Evolutionary conservation across 2,329 filamentous ascomycete genomes (phyloP).

Genomic region (Ascochyta viciae-villosae): DNA sequence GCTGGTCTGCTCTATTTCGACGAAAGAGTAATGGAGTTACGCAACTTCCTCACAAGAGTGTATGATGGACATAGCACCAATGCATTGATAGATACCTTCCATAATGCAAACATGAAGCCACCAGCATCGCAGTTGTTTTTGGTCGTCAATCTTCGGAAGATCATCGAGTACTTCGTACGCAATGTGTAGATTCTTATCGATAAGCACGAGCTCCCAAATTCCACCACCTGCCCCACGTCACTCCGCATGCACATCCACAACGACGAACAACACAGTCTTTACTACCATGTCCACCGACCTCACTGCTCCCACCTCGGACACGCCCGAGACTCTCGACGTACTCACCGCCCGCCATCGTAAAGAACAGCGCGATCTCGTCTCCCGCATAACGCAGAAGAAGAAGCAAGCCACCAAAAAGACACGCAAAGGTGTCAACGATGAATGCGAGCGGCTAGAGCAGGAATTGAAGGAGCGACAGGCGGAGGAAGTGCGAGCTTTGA

Average conservation of each 20-base stretch:
- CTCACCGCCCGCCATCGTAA: conserved; percentile 82
- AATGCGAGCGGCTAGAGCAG: conserved; percentile 65
- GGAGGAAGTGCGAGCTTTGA: conserved; percentile 56
- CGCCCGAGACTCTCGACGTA: conserved; percentile 67
- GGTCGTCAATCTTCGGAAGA: too few species aligned
- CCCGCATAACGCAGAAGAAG: conserved; percentile 90
- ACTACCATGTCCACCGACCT: conserved; percentile 11
- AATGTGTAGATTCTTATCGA: background rate
- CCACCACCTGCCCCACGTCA: background rate
- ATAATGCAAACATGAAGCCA: too few species aligned
- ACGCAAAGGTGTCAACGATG: conserved; percentile 66
- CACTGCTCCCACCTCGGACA: conserved; percentile 23
- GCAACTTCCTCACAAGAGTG: background rate
- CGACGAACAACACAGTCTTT: conserved; percentile 8
- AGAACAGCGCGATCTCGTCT: conserved; percentile 86
- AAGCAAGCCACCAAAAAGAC: conserved; percentile 90
- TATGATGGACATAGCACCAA: too few species aligned
- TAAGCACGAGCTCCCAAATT: background rate
- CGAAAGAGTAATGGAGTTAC: background rate
- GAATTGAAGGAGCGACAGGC: conserved; percentile 64
- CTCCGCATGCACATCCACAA: background rate
- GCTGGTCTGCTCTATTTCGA: background rate
- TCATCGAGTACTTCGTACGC: too few species aligned
- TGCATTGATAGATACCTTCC: too few species aligned
- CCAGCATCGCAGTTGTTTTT: too few species aligned